Conservation (phyloP, 805 yeast genomes). For the Maudiozyma barnettii region DNA sequence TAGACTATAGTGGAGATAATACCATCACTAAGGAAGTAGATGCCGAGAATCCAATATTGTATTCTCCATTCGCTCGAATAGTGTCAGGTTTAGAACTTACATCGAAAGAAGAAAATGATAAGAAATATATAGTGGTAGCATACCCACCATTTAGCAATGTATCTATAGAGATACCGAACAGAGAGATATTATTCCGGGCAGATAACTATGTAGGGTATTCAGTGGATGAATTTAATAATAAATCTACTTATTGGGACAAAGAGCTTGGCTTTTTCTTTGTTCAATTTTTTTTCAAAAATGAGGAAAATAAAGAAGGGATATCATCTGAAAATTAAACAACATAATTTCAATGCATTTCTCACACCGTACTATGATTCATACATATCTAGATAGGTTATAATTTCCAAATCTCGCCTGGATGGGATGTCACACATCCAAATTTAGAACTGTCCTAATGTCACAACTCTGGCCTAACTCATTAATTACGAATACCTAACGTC, state of each 20-base stretch:
- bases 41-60: conserved; percentile 6
- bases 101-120: conserved; percentile 38
- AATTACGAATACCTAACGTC: too few relatives aligned
- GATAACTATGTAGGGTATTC: conserved; percentile 3
- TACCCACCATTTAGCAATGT: conserved; percentile 86
- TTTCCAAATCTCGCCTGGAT: too few relatives aligned
- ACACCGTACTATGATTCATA: too few relatives aligned
- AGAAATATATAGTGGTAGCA: conserved; percentile 60
- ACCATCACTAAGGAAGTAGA: conserved; percentile 28
- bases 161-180: conserved; percentile 59
- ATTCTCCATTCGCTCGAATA: conserved; percentile 54
- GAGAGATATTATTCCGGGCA: conserved; percentile 28
- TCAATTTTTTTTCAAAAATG: conserved; percentile 47
- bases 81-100: conserved; percentile 70
- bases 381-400: too few relatives aligned
- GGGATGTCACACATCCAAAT: too few relatives aligned
- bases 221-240: conserved; percentile 28
- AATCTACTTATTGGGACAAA: conserved; percentile 65
- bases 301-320: not conserved
- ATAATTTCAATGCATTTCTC: too few relatives aligned
- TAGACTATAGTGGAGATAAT: conserved; percentile 40
- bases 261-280: conserved; percentile 60
- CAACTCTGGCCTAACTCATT: too few relatives aligned
- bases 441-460: too few relatives aligned
- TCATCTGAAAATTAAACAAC: too few relatives aligned